Evolutionary conservation across 768 basidiomycete species (phyloP).

Genomic region (Podaxis carcinomalis): DNA sequence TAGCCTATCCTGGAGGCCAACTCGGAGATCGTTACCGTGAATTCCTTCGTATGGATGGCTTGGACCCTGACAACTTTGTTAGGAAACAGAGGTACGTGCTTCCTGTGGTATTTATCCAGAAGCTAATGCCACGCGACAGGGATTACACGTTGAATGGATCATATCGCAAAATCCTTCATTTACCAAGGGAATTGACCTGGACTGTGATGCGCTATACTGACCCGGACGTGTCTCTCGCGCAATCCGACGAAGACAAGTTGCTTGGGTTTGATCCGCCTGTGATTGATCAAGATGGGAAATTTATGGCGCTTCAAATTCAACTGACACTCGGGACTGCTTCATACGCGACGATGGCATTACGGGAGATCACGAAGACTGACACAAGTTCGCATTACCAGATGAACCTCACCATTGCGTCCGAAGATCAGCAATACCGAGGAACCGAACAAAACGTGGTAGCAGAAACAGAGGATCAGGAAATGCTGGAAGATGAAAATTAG

Average conservation of each 20-base stretch:
- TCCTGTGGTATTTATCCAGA: not conserved
- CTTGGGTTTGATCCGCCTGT: conserved; percentile 75
- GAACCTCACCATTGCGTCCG: conserved; percentile 68
- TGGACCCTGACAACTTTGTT: conserved; percentile 86
- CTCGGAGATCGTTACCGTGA: conserved; percentile 85
- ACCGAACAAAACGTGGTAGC: conserved; percentile 30
- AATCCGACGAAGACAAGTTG: conserved; percentile 92
- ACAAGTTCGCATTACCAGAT: conserved; percentile 91
- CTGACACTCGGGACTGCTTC: conserved; percentile 86
- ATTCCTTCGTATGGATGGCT: conserved; percentile 78
- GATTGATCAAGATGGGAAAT: conserved; percentile 68
- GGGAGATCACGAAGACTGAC: conserved; percentile 93
- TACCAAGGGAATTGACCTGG: conserved; percentile 82
- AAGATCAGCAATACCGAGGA: conserved; percentile 79
- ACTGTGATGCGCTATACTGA: conserved; percentile 84
- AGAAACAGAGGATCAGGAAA: conserved; percentile 20
- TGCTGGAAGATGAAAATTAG: not conserved
- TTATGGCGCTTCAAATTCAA: conserved; percentile 82
- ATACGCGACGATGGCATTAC: conserved; percentile 97
- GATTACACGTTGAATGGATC: conserved; percentile 92
- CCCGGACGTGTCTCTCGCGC: conserved; percentile 86
- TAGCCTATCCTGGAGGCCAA: conserved; percentile 83
- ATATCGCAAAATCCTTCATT: conserved; percentile 87
- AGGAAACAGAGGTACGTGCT: conserved; percentile 79
- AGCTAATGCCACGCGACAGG: conserved; percentile 34